Conservation (phyloP, 768 basidiomycete genomes). For the Chalciporus sphaerocephalus region DNA sequence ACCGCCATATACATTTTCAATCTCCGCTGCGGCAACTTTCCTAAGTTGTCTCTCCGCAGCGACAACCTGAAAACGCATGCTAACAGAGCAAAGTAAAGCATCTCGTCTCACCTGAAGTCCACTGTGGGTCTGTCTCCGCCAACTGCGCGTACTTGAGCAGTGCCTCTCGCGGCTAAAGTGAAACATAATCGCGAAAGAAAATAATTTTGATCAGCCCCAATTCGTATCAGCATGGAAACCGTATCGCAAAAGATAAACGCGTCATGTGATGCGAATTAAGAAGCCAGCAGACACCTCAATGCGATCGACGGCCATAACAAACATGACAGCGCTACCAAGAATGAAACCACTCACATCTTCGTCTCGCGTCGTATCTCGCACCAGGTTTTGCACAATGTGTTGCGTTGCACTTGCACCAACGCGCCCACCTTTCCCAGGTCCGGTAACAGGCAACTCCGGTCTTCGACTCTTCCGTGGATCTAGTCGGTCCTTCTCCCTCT, state of each 20-base stretch:
- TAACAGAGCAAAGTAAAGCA: conserved; percentile 13
- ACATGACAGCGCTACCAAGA: conserved; percentile 4
- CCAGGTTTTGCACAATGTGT: conserved; percentile 92
- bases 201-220: conserved; percentile 23
- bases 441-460: conserved; percentile 88
- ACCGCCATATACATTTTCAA: conserved; percentile 28
- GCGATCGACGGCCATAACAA: not conserved
- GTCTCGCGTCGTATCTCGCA: conserved; percentile 84
- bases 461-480: conserved; percentile 90
- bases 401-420: conserved; percentile 97
- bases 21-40: conserved; percentile 30
- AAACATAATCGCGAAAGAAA: conserved; percentile 20
- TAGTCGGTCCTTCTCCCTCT: conserved; percentile 81
- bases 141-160: conserved; percentile 85
- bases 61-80: conserved; percentile 5
- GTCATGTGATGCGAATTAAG: conserved; percentile 15
- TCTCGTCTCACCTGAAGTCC: conserved; percentile 70
- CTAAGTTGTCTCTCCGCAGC: conserved; percentile 30
- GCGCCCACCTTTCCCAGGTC: conserved; percentile 89
- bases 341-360: conserved; percentile 78
- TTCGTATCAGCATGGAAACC: conserved; percentile 25
- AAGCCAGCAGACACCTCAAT: conserved; percentile 1
- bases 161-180: conserved; percentile 85
- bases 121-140: conserved; percentile 75
- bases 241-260: conserved; percentile 13